These are phyloP conservation scores for Ganoderma multipileum DNA, from an alignment of 1,284 basidiomycete genomes.

Conservation along the genomic window DNA sequence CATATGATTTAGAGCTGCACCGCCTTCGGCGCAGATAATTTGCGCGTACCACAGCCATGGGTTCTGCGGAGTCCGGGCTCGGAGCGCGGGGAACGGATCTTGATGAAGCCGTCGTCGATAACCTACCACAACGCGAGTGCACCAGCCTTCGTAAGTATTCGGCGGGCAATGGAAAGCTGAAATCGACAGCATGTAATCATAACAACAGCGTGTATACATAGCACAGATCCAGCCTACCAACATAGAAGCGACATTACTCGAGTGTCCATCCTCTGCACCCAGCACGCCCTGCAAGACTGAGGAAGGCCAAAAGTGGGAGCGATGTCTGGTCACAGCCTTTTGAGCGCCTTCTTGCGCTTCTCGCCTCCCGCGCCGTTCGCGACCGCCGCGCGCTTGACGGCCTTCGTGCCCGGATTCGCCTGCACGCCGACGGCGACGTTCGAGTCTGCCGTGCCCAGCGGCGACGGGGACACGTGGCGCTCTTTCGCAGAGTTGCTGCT, in stretches of 20 bases:
- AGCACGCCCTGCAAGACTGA: neutral
- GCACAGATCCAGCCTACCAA: neutral
- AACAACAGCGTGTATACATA: constrained; percentile 9
- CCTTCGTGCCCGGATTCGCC: constrained; percentile 53
- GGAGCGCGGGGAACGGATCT: neutral
- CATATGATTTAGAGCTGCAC: neutral
- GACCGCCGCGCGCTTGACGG: constrained; percentile 71
- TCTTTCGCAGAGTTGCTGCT: constrained; percentile 55
- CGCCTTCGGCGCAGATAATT: neutral
- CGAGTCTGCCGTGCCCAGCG: constrained; percentile 70
- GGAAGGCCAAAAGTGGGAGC: neutral
- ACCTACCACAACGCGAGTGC: too few relatives aligned
- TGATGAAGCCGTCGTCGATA: neutral
- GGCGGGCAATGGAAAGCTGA: too few relatives aligned
- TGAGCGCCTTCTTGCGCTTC: constrained; percentile 86
- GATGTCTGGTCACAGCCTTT: constrained; percentile 59
- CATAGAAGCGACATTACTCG: neutral
- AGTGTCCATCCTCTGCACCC: neutral
- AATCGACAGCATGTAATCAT: constrained; percentile 9
- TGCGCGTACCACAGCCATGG: neutral
- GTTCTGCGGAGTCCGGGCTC: neutral
- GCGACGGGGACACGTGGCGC: constrained; percentile 64
- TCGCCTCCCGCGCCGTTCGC: constrained; percentile 61
- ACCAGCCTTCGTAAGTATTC: neutral
- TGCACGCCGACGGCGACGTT: constrained; percentile 58